phyloP scores from a whole-genome alignment of 208 protist species.

The Trypanosoma grayi region DNA sequence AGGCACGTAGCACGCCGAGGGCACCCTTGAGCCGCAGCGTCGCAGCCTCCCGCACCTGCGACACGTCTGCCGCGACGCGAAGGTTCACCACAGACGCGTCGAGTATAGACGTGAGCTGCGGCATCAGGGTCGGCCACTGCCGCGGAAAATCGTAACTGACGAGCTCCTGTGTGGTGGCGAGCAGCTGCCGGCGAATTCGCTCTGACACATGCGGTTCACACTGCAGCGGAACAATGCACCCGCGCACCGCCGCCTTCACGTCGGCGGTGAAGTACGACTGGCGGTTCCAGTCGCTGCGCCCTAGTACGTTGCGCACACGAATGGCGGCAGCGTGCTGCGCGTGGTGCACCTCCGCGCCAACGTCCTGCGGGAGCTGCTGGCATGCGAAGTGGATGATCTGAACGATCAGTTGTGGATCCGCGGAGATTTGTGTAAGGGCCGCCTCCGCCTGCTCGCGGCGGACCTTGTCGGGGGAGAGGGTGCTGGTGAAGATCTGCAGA shows the following conservation, averaged over 20 bases:
- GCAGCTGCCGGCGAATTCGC: conserved; percentile 68
- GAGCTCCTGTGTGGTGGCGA: conserved; percentile 59
- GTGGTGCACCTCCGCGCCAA: conserved; percentile 6
- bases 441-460: conserved; percentile 65
- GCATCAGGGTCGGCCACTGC: conserved; percentile 62
- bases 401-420: conserved; percentile 49
- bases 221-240: conserved; percentile 56
- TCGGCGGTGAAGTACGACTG: conserved; percentile 48
- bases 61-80: conserved; percentile 8
- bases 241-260: conserved; percentile 41
- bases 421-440: conserved; percentile 44
- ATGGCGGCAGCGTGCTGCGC: conserved; percentile 58
- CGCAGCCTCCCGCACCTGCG: conserved; percentile 14
- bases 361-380: conserved; percentile 13
- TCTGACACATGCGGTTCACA: conserved; percentile 68
- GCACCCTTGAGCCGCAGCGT: conserved; percentile 60
- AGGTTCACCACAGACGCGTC: conserved; percentile 28
- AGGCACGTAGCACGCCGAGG: conserved; percentile 60
- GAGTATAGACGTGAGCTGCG: conserved; percentile 49
- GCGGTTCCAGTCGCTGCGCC: conserved; percentile 73
- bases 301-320: conserved; percentile 71
- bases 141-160: conserved; percentile 71
- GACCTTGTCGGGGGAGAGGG: conserved; percentile 63
- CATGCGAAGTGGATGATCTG: conserved; percentile 60
- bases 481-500: conserved; percentile 52